phyloP scores from a whole-genome alignment of 257 asterid genomes.

The Solanum paucissectum region DNA sequence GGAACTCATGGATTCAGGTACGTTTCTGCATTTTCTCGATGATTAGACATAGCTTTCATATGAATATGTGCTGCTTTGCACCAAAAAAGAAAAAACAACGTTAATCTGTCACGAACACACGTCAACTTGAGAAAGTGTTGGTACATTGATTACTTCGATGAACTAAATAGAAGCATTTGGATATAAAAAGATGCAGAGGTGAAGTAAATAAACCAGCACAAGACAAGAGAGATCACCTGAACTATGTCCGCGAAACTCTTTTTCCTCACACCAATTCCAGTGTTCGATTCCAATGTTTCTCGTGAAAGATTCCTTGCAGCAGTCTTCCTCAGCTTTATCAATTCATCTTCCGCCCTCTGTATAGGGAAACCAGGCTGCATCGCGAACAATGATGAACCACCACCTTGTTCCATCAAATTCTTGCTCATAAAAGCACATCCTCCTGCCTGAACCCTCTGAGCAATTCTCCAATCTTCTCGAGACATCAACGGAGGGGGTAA shows the following conservation, averaged over 20 bases:
- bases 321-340: constrained; percentile 51
- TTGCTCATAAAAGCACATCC: constrained; percentile 30
- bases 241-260: constrained; percentile 88
- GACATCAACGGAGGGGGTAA: constrained; percentile 76
- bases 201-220: background rate
- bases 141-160: background rate
- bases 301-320: constrained; percentile 39
- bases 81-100: background rate
- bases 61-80: background rate
- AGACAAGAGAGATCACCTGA: constrained; percentile 37
- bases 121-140: background rate
- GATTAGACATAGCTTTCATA: background rate
- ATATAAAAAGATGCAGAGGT: background rate
- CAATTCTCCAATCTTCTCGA: constrained; percentile 73
- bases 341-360: constrained; percentile 44
- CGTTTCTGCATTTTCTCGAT: background rate
- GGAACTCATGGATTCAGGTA: background rate
- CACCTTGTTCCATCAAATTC: constrained; percentile 26
- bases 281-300: constrained; percentile 19
- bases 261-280: constrained; percentile 55
- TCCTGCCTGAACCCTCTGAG: constrained; percentile 55
- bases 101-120: background rate
- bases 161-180: background rate
- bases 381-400: constrained; percentile 21
- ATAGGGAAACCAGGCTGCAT: constrained; percentile 33